Conservation (phyloP, 176 grass and related monocot genomes). For the Hyparrhenia diplandra region DNA sequence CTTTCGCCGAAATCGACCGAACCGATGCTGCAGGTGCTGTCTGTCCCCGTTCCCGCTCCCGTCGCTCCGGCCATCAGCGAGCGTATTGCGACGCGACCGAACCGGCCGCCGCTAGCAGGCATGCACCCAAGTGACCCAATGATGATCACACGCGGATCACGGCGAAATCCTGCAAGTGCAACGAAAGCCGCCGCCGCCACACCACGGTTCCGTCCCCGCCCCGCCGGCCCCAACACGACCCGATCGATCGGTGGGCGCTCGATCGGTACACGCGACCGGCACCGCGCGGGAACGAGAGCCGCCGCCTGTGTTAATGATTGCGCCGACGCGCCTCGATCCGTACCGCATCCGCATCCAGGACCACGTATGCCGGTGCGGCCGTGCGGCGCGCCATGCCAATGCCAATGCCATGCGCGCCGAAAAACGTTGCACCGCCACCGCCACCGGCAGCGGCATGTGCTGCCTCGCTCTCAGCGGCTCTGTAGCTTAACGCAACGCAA, state of each 20-base stretch:
- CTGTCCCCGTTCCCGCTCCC: no score
- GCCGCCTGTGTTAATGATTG: not conserved
- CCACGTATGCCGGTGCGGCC: not conserved
- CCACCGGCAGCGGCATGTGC: not conserved
- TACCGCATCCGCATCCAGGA: not conserved
- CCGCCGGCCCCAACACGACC: not conserved
- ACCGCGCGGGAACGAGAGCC: not conserved
- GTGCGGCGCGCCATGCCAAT: not conserved
- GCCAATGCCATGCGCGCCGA: not conserved
- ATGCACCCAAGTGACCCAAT: no score
- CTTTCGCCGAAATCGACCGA: no score
- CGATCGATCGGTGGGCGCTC: not conserved
- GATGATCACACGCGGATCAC: conserved; percentile 11
- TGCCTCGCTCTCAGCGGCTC: not conserved
- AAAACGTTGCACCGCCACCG: not conserved
- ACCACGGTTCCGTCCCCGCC: not conserved
- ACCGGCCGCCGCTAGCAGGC: no score
- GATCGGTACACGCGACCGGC: not conserved
- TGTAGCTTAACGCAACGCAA: not conserved
- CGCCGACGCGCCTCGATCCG: not conserved
- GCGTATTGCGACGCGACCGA: no score
- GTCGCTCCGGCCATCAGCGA: no score
- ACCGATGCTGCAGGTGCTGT: no score
- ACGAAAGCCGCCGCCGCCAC: conserved; percentile 17
- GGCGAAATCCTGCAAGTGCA: not conserved